These are phyloP conservation scores for Beauveria scarabaeidicola DNA, from an alignment of 2,329 filamentous ascomycete species.

Conservation along the genomic window DNA sequence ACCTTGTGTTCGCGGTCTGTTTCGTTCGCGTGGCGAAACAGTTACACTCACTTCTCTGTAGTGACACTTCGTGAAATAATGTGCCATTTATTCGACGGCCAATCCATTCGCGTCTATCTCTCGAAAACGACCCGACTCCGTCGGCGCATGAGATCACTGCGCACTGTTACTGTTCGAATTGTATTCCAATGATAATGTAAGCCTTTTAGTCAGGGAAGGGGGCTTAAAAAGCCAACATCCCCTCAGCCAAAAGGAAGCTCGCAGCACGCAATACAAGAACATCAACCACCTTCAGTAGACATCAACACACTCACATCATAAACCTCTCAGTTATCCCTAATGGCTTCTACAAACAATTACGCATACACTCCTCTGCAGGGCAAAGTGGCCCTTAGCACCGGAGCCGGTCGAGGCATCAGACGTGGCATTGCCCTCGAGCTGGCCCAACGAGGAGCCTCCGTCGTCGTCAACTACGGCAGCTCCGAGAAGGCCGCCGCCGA, in stretches of 20 bases:
- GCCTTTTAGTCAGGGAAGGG: background rate
- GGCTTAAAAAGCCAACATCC: background rate
- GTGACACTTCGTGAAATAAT: too few species aligned
- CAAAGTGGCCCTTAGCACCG: slow-evolving; percentile 55
- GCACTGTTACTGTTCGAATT: background rate
- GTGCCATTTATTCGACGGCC: too few species aligned
- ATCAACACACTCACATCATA: background rate
- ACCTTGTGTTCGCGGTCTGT: too few species aligned
- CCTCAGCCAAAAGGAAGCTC: background rate
- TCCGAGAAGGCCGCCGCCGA: slow-evolving; percentile 46
- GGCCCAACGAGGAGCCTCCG: slow-evolving; percentile 52
- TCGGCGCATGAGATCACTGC: too few species aligned
- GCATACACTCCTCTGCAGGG: slow-evolving; percentile 19
- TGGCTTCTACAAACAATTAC: background rate
- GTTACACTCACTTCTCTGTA: too few species aligned
- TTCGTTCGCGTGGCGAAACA: too few species aligned
- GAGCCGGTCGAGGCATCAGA: slow-evolving; percentile 58
- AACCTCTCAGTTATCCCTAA: background rate
- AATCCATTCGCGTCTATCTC: too few species aligned
- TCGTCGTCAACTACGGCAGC: slow-evolving; percentile 60
- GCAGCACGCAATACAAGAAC: background rate
- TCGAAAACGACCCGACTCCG: too few species aligned
- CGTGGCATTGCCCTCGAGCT: slow-evolving; percentile 59
- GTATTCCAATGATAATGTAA: background rate
- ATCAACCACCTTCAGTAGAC: background rate